phyloP scores from a whole-genome alignment of 2,329 filamentous ascomycete species.

The Cercospora beticola region DNA sequence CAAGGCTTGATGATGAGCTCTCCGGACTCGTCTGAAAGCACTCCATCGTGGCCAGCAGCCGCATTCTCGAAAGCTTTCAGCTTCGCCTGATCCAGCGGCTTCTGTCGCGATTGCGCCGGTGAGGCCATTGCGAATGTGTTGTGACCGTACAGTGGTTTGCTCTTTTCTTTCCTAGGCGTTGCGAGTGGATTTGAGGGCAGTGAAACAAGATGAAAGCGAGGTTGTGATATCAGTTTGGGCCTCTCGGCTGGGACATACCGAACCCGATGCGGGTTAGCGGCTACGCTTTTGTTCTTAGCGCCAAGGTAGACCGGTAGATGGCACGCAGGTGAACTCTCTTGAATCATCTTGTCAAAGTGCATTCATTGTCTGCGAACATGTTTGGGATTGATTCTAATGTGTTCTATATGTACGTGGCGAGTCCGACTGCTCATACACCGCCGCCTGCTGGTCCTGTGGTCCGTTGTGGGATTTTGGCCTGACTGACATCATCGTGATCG shows the following conservation, averaged over 20 bases:
- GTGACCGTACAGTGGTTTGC: constrained; percentile 7
- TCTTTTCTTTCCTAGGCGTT: constrained; percentile 14
- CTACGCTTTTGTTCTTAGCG: background rate
- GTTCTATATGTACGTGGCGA: background rate
- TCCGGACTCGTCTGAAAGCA: constrained; percentile 79
- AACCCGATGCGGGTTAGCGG: background rate
- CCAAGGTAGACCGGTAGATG: constrained; percentile 5
- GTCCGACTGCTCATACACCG: background rate
- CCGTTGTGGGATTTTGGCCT: background rate
- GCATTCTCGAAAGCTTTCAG: constrained; percentile 71
- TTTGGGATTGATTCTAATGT: background rate
- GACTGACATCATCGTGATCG: constrained; percentile 7
- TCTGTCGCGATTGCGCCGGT: constrained; percentile 1
- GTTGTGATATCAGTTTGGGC: constrained; percentile 4
- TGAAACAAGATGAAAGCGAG: constrained; percentile 9
- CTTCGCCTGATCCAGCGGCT: constrained; percentile 58
- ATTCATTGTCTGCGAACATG: background rate
- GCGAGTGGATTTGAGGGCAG: constrained; percentile 3
- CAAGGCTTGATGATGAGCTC: constrained; percentile 93
- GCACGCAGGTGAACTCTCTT: background rate
- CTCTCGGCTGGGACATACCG: background rate
- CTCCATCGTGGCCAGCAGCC: constrained; percentile 86
- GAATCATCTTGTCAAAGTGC: constrained; percentile 10
- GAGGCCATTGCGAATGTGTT: constrained; percentile 10
- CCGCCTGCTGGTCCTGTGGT: background rate